These are phyloP conservation scores for Afroboletus lepidellus DNA, from an alignment of 1,284 basidiomycete species.

Conservation along the genomic window DNA sequence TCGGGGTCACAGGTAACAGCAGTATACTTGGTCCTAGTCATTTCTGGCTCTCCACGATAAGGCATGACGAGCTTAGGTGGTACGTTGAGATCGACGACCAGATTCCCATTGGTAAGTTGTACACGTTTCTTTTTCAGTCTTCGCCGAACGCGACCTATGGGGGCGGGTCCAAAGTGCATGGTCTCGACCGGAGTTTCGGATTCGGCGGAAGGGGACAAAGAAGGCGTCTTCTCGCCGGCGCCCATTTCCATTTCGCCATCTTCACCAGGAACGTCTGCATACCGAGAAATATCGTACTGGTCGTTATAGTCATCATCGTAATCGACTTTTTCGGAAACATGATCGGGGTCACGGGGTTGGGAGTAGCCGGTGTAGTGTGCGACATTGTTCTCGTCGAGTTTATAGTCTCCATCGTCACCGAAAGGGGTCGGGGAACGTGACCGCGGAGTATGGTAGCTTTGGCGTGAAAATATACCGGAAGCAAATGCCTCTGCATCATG, in stretches of 20 bases:
- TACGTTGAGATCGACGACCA: slow-evolving; percentile 82
- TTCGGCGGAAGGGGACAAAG: slow-evolving; percentile 39
- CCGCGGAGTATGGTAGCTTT: slow-evolving; percentile 47
- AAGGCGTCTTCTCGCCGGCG: slow-evolving; percentile 40
- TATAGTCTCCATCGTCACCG: slow-evolving; percentile 67
- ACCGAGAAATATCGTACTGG: slow-evolving; percentile 35
- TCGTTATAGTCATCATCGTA: slow-evolving; percentile 11
- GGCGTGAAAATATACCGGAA: slow-evolving; percentile 54
- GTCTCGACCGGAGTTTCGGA: slow-evolving; percentile 54
- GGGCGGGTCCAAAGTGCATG: slow-evolving; percentile 86
- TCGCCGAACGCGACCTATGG: slow-evolving; percentile 71
- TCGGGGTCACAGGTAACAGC: slow-evolving; percentile 94
- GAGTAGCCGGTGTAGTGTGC: slow-evolving; percentile 50
- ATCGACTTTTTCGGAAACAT: slow-evolving; percentile 36
- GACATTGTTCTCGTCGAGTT: slow-evolving; percentile 51
- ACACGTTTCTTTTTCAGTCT: slow-evolving; percentile 76
- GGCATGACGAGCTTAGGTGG: slow-evolving; percentile 86
- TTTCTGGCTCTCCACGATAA: slow-evolving; percentile 79
- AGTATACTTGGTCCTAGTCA: slow-evolving; percentile 80
- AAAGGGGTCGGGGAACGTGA: slow-evolving; percentile 74
- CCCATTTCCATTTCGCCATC: slow-evolving; percentile 22
- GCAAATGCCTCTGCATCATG: slow-evolving; percentile 66
- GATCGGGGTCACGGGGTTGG: slow-evolving; percentile 22
- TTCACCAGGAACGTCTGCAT: slow-evolving; percentile 29
- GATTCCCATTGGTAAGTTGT: slow-evolving; percentile 78